These are phyloP conservation scores for Termitomyces sp. DNA, from an alignment of 768 basidiomycete species.

Conservation along the genomic window DNA sequence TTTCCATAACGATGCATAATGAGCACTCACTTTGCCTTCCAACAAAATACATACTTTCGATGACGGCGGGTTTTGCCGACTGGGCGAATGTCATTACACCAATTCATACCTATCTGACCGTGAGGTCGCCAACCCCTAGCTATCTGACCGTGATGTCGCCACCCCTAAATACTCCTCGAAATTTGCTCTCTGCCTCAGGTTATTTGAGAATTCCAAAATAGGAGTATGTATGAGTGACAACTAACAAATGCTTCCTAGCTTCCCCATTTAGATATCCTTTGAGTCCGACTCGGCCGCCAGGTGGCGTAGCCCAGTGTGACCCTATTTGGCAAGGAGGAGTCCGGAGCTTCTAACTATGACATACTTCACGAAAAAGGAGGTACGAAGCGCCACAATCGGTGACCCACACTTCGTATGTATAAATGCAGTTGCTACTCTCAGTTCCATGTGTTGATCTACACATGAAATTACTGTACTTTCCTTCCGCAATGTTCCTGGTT, in stretches of 20 bases:
- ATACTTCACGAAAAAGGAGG: neutral
- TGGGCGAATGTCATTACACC: neutral
- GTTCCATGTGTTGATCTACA: too few species aligned
- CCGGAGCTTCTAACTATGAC: neutral
- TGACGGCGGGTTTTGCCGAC: neutral
- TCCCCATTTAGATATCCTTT: neutral
- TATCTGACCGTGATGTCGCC: too few species aligned
- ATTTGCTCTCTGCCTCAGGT: neutral
- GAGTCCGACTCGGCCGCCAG: too few species aligned
- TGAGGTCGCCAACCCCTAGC: too few species aligned
- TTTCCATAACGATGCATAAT: neutral
- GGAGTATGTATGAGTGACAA: neutral
- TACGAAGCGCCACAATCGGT: neutral
- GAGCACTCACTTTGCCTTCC: neutral
- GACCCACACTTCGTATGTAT: slow-evolving; percentile 1
- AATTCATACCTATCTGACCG: too few species aligned
- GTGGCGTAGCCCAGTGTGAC: neutral
- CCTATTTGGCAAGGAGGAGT: neutral
- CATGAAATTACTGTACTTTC: neutral
- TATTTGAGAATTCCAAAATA: neutral
- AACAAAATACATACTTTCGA: too few species aligned
- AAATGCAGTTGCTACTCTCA: neutral
- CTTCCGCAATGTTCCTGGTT: neutral
- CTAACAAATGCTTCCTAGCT: neutral
- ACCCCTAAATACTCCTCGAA: neutral